A percentile compares a stretch with the other conserved stretches of the same genome.
phyloP scores from a whole-genome alignment of 2,329 filamentous ascomycete genomes.

The Sporothrix dimorphospora region DNA sequence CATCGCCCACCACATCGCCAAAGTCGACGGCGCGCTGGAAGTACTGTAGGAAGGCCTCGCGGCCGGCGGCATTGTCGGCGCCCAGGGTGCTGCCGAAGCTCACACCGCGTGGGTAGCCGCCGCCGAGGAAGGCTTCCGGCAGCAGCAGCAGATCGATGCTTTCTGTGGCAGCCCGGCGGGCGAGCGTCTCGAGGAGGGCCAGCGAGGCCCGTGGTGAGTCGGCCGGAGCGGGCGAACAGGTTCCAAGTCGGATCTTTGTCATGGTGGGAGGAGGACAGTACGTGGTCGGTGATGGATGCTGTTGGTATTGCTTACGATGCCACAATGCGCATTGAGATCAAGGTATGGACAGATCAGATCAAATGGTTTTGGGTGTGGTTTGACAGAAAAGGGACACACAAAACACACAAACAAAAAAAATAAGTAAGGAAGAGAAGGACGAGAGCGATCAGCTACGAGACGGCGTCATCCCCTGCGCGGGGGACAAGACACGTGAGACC shows the following conservation, averaged over 20 bases:
- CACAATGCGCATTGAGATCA: not conserved
- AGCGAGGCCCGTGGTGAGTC: slow-evolving; percentile 64
- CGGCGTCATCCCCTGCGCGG: not conserved
- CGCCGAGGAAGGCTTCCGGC: slow-evolving; percentile 85
- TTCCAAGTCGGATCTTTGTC: slow-evolving; percentile 55
- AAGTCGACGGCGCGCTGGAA: slow-evolving; percentile 80
- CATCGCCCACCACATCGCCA: slow-evolving; percentile 69
- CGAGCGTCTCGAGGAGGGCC: slow-evolving; percentile 63
- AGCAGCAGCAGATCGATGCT: slow-evolving; percentile 75
- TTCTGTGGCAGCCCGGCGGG: slow-evolving; percentile 61
- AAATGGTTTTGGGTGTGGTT: not conserved
- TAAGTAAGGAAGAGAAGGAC: not conserved
- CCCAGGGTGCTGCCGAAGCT: slow-evolving; percentile 77
- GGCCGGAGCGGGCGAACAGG: slow-evolving; percentile 58
- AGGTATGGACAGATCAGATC: not conserved
- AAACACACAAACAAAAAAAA: not conserved
- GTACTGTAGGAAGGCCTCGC: slow-evolving; percentile 82
- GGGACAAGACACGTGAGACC: not conserved
- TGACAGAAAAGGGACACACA: not conserved
- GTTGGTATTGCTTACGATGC: not conserved
- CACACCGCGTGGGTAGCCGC: slow-evolving; percentile 81
- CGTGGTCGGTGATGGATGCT: not conserved
- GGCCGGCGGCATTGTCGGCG: slow-evolving; percentile 65
- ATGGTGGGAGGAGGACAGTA: slow-evolving; percentile 8
- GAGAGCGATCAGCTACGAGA: not conserved